These are phyloP conservation scores for Lathyrus sativus DNA, from an alignment of 306 rosid genomes.

Conservation along the genomic window DNA sequence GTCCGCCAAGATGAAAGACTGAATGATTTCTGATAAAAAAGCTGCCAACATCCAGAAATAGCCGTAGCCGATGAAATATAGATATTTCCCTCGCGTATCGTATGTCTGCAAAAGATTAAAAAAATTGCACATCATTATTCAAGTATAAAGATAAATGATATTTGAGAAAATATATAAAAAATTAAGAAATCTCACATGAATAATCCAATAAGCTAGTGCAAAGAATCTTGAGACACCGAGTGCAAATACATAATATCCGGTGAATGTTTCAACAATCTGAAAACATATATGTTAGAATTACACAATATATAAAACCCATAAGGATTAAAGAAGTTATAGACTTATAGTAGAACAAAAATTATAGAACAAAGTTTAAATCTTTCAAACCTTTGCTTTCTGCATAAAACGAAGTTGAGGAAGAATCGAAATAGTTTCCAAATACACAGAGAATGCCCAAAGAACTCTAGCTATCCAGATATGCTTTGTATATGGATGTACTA, in stretches of 20 bases:
- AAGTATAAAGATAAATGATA: neutral
- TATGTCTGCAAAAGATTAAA: slow-evolving; percentile 51
- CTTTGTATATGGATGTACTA: slow-evolving; percentile 45
- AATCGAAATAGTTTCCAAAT: slow-evolving; percentile 72
- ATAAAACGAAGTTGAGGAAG: slow-evolving; percentile 77
- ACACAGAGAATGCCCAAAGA: slow-evolving; percentile 63
- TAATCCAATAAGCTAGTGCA: slow-evolving; percentile 68
- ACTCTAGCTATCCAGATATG: slow-evolving; percentile 13
- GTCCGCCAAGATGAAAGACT: slow-evolving; percentile 77
- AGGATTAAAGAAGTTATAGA: neutral
- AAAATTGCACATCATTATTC: neutral
- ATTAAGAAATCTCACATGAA: slow-evolving; percentile 49
- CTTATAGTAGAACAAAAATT: no score
- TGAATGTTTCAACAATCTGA: slow-evolving; percentile 82
- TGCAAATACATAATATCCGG: slow-evolving; percentile 84
- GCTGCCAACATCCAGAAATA: slow-evolving; percentile 63
- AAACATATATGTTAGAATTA: slow-evolving; percentile 25
- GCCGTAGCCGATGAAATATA: slow-evolving; percentile 47
- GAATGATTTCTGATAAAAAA: slow-evolving; percentile 61
- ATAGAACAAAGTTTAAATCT: neutral
- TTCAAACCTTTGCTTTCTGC: slow-evolving; percentile 78
- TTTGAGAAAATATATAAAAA: neutral
- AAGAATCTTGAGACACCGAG: slow-evolving; percentile 82
- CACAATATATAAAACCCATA: no score
- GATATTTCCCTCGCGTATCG: slow-evolving; percentile 52